Evolutionary conservation across 2,329 filamentous ascomycete genomes (phyloP).

Genomic region (Grosmannia penicillata): DNA sequence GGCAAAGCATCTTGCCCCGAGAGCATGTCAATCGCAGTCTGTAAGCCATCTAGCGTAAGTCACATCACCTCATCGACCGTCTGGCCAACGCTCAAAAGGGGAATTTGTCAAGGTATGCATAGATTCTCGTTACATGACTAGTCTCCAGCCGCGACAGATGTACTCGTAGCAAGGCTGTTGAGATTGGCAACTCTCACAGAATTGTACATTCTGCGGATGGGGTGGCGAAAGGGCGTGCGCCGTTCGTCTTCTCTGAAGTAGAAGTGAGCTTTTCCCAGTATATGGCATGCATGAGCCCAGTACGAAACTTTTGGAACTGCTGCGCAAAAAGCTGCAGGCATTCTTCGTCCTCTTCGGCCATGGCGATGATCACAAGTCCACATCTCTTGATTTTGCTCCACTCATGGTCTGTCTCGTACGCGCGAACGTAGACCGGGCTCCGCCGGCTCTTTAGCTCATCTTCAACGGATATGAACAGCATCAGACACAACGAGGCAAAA

Average conservation of each 20-base stretch:
- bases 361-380: conserved; percentile 10
- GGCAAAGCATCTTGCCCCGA: too few species aligned
- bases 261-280: conserved; percentile 15
- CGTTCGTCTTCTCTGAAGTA: background rate
- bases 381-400: background rate
- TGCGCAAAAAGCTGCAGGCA: conserved; percentile 17
- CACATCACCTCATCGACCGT: too few species aligned
- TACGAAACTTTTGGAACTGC: conserved; percentile 9
- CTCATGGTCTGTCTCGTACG: conserved; percentile 13
- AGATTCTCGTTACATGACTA: too few species aligned
- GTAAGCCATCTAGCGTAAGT: too few species aligned
- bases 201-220: background rate
- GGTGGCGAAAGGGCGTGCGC: background rate
- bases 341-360: conserved; percentile 15
- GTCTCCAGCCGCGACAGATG: too few species aligned
- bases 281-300: conserved; percentile 16
- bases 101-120: too few species aligned
- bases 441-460: conserved; percentile 11
- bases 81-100: too few species aligned
- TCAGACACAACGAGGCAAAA: conserved; percentile 12
- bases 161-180: too few species aligned
- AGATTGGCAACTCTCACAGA: background rate
- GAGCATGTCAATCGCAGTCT: too few species aligned
- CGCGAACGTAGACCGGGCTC: conserved; percentile 16
- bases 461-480: conserved; percentile 16